Evolutionary conservation across 371 early-diverging fungal genomes (phyloP), one percentile per base, ranked within the genome.

Genomic region (Fennellomyces sp.): DNA sequence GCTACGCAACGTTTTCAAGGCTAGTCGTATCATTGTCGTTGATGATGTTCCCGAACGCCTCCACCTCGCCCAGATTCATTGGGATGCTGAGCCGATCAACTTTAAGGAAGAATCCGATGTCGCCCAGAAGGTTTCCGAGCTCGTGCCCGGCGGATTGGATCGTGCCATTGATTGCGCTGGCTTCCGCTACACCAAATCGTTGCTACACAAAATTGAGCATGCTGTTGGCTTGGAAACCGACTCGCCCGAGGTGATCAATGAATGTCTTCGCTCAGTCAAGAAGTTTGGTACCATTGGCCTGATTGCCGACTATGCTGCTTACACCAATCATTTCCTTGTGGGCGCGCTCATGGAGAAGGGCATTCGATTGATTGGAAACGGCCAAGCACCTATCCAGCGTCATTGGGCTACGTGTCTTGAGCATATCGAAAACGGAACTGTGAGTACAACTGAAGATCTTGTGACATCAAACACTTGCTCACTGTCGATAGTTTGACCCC

Each of bases 321-420:
- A 69, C 27, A 59, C 81, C 5, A 86, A 85, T 63, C 82, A 82
- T 41, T 66, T 88, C 51, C 64, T 74, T 54, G 82, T 87, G 54
- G 88, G 88, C 25, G 83, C 80, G 11, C 61, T 86, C 25, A 86
- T 88, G 88, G 84, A 85, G 64, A 86, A 87, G 60, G 76, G 76
- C 17, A 62, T 82, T n/a, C 73, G 78, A 19, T 57, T 81, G 6
- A 68, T 82, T 27, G 82, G 85, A 36, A 74, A 80, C 36, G 84
- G 86, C 5, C 86, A 85, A 57, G 76, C 82, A 12, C 83, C 81
- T 38, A 73, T 81, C 33, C 87, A 88, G 51, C 58, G 72, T 19
- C 65, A 85, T 66, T 84, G 84, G 84, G 60, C 63, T 3, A 56
- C 69, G 21, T 72, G 80, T 58, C 68, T 86, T 29, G 60, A 68